Percentiles rank a stretch among this genome's conserved stretches.
Evolutionary conservation across 2,329 filamentous ascomycete species (phyloP).

Genomic region (Xylaria hypoxylon): DNA sequence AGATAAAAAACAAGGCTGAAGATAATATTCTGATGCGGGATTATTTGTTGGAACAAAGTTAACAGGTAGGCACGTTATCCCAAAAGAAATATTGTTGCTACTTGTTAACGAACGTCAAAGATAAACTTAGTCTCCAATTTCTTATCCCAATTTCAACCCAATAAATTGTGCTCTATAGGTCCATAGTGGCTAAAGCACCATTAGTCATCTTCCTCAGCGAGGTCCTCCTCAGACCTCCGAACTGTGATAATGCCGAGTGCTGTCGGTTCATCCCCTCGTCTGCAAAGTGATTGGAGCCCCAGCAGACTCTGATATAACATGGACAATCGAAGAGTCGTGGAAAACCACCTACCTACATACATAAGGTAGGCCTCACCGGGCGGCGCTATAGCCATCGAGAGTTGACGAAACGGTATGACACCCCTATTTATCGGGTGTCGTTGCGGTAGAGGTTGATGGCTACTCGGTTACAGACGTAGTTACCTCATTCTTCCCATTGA

Average conservation of each 20-base stretch:
- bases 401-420: not conserved
- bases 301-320: not conserved
- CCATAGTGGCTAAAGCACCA: not conserved
- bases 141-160: not conserved
- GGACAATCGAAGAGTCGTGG: not conserved
- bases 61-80: too few species aligned
- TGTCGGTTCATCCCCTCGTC: not conserved
- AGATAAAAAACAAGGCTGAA: not conserved
- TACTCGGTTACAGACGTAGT: too few species aligned
- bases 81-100: not conserved
- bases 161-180: not conserved
- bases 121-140: not conserved
- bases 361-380: too few species aligned
- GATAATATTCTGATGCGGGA: not conserved
- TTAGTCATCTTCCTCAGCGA: not conserved
- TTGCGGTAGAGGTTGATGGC: too few species aligned
- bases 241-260: not conserved
- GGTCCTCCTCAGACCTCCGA: not conserved
- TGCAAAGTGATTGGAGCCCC: not conserved
- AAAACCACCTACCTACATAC: not conserved
- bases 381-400: not conserved
- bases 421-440: too few species aligned
- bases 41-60: not conserved
- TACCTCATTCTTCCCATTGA: too few species aligned
- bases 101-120: not conserved